A percentile compares a stretch with the other conserved stretches of the same genome.
Conservation (phyloP, 2,329 filamentous ascomycete species). For the Calycina marina region DNA sequence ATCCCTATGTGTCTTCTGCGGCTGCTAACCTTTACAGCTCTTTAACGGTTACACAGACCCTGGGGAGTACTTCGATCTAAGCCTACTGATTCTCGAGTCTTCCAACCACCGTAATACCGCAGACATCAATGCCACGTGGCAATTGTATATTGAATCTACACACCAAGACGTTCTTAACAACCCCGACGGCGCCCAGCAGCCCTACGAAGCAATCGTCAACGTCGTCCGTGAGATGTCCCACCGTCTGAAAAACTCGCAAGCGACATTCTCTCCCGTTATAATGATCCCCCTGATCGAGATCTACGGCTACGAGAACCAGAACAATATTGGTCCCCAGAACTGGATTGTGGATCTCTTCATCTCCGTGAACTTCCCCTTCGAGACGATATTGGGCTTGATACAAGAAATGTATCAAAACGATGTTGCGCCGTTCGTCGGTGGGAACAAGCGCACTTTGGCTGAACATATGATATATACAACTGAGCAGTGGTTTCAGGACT, state of each 20-base stretch:
- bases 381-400: slow-evolving; percentile 44
- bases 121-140: slow-evolving; percentile 76
- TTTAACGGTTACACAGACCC: slow-evolving; percentile 87
- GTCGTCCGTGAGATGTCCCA: slow-evolving; percentile 51
- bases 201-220: slow-evolving; percentile 56
- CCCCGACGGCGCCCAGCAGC: slow-evolving; percentile 28
- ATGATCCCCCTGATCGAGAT: slow-evolving; percentile 48
- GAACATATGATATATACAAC: slow-evolving; percentile 47
- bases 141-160: slow-evolving; percentile 59
- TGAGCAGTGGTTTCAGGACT: slow-evolving; percentile 44
- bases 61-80: slow-evolving; percentile 86
- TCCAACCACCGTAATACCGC: slow-evolving; percentile 82
- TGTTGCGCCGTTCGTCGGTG: slow-evolving; percentile 46
- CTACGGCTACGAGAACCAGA: slow-evolving; percentile 43
- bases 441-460: slow-evolving; percentile 39
- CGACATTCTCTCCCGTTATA: slow-evolving; percentile 48
- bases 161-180: slow-evolving; percentile 33
- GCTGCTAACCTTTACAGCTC: slow-evolving; percentile 37
- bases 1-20: slow-evolving; percentile 2
- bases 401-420: slow-evolving; percentile 55
- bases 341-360: slow-evolving; percentile 46
- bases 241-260: slow-evolving; percentile 48
- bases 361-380: slow-evolving; percentile 44
- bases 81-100: slow-evolving; percentile 78
- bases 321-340: slow-evolving; percentile 32